Evolutionary conservation across 1,284 basidiomycete species (phyloP), one percentile per base, ranked within the genome.

Genomic region (Cryptococcus sp.): DNA sequence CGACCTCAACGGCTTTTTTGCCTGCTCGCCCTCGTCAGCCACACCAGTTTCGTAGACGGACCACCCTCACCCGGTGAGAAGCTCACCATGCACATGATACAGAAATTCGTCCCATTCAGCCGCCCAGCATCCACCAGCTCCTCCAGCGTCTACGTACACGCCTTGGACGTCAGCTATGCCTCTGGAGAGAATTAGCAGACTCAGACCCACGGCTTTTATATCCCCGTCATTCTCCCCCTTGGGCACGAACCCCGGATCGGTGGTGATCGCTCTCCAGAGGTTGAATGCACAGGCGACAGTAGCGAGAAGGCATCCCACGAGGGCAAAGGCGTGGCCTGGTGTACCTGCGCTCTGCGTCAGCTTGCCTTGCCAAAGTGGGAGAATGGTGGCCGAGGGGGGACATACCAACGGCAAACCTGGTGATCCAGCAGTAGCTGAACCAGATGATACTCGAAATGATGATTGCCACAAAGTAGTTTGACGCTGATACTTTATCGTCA

Each of bases 51-150:
- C 4, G 28, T 33, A 12, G 15, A 4, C 40, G 20, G 4, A 7
- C 4, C 4, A 43, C 2, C 11, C 15, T 51, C 16, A 42, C 16
- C n/a, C 44, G 4, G 28, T 13, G 13, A 37, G n/a, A 3, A 11
- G 63, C 72, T 37, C 16, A 75, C 75, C 89, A 98, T 89, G 78
- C 95, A 98, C 52, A 87, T 82, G 52, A 98, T 88, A 72, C 96
- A 98, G 77, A 96, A 98, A 12, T 90, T 92, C 69, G 93, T 91
- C 0, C 95, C 94, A 76, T 97, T 98, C 33, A 98, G 78, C 33
- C 87, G 80, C 3, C 92, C 92, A 65, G 87, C 84, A 16, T 88
- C 87, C 12, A 92, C 90, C 16, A 98, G 80, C 28, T 91, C 89
- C 71, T 96, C 92, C 50, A 97, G 87, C 46, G 88, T 84, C 89